phyloP scores from a whole-genome alignment of 2,329 filamentous ascomycete genomes.

The Chaetomiaceae sp. region DNA sequence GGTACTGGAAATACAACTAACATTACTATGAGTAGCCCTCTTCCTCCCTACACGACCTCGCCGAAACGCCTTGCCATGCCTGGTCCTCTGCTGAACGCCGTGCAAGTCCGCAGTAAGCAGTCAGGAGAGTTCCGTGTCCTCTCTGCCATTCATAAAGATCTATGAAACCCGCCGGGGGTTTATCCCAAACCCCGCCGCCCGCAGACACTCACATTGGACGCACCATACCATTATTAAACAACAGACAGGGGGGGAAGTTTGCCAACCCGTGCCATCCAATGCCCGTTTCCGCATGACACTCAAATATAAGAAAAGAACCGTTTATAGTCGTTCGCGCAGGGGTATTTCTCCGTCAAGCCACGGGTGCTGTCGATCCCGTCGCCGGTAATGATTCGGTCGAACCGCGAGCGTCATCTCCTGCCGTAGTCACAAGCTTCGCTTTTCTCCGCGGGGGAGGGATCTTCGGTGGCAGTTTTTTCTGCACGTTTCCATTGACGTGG shows the following conservation, averaged over 20 bases:
- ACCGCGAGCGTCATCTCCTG: background rate
- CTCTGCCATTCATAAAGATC: background rate
- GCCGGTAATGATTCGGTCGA: slow-evolving; percentile 9
- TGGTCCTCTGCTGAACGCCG: background rate
- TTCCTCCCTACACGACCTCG: background rate
- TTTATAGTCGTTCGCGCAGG: background rate
- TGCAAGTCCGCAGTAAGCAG: background rate
- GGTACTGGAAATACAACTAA: background rate
- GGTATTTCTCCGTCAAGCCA: background rate
- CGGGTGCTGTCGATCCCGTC: slow-evolving; percentile 6
- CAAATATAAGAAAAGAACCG: background rate
- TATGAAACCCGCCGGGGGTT: background rate
- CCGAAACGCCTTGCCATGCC: slow-evolving; percentile 14
- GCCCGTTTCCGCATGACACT: background rate
- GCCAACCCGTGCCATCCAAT: background rate
- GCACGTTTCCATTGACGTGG: slow-evolving; percentile 17
- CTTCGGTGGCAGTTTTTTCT: slow-evolving; percentile 27
- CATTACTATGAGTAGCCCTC: background rate
- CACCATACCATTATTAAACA: no score
- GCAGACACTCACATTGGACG: no score
- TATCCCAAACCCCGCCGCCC: slow-evolving; percentile 1
- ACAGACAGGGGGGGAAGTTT: background rate
- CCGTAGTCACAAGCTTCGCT: slow-evolving; percentile 14
- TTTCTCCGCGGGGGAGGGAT: slow-evolving; percentile 27
- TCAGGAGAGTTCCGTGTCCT: background rate